phyloP scores from a whole-genome alignment of 345 rosid species.

The Murraya paniculata region DNA sequence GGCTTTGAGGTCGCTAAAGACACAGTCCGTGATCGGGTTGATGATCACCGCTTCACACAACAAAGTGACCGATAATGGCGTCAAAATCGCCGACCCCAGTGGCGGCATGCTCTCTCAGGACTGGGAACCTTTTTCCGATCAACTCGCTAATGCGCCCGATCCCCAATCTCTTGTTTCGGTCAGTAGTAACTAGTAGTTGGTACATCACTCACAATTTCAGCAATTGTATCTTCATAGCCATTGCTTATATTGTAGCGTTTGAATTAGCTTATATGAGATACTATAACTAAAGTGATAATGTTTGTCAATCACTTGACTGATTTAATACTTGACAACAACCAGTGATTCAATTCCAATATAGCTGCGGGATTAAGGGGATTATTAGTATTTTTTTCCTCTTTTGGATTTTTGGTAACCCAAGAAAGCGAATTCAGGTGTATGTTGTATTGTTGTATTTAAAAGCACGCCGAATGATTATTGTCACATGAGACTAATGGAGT shows the following conservation, averaged over 20 bases:
- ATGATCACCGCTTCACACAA: constrained; percentile 98
- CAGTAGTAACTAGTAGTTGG: not conserved
- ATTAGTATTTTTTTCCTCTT: not conserved
- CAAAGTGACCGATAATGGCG: constrained; percentile 74
- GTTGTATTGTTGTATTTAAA: not conserved
- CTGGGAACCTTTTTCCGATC: constrained; percentile 96
- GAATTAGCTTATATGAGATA: too few relatives aligned
- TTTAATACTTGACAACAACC: not conserved
- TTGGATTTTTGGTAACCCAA: not conserved
- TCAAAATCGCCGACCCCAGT: constrained; percentile 78
- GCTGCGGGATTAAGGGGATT: not conserved
- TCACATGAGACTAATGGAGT: not conserved
- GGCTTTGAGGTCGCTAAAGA: constrained; percentile 77
- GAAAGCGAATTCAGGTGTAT: not conserved
- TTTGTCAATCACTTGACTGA: too few relatives aligned
- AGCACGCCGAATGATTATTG: not conserved
- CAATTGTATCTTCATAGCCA: not conserved
- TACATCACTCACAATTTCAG: not conserved
- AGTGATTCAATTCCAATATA: not conserved
- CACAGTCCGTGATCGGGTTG: constrained; percentile 60
- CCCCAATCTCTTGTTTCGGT: constrained; percentile 53
- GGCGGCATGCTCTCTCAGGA: constrained; percentile 89
- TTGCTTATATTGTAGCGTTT: not conserved
- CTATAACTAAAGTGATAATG: too few relatives aligned
- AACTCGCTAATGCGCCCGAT: constrained; percentile 67